Base-by-base conservation (phyloP, 1,284 basidiomycete species). In the Rhodotorula mucilaginosa region DNA sequence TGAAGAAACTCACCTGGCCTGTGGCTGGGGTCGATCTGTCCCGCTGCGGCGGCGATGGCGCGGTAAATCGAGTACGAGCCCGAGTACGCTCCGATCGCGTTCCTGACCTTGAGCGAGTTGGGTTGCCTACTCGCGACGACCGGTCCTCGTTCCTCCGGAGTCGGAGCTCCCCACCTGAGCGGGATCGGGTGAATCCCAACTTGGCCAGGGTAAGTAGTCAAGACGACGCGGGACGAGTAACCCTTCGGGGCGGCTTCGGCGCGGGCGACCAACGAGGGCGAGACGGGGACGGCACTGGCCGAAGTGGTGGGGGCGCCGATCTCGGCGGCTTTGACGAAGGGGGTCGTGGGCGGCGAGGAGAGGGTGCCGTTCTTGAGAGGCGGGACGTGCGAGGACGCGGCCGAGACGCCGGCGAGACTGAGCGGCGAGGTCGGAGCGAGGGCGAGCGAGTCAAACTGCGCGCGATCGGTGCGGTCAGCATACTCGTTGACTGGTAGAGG, bases 1-100 rank as follows among this genome's bases (percentile, higher is more conserved):
- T 34, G 34, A 34, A 26, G 26, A 5, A 16, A 18, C 61, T 67
- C 51, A 74, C 81, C 80, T 13, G 82, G 82, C 2, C 80, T 77
- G 70, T 82, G 81, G 34, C 89, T 87, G 0, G 92, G 92, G 59
- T 88, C 85, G 68, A 98, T 88, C 44, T 91, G 87, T 62, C 93
- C 93, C 87, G 95, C 91, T 4, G 93, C 93, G 78, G 95, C 92
- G 16, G 91, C 88, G 18, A 98, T 86, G 0, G 95, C 92, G 58
- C 93, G 89, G 82, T 97, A 98, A 82, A 97, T 93, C 16, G 91
- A 93, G 82, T 98, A 98, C 3, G 90, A 91, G 18, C 94, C 95
- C 0, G 89, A 90, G 80, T 97, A 94, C 0, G 96, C 94, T 19
- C 95, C 95, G 79, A 98, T 87, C 18, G 95, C 91, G 81, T 97